phyloP scores from a whole-genome alignment of 2,329 filamentous ascomycete genomes.

The Cladosporium sphaerospermum region DNA sequence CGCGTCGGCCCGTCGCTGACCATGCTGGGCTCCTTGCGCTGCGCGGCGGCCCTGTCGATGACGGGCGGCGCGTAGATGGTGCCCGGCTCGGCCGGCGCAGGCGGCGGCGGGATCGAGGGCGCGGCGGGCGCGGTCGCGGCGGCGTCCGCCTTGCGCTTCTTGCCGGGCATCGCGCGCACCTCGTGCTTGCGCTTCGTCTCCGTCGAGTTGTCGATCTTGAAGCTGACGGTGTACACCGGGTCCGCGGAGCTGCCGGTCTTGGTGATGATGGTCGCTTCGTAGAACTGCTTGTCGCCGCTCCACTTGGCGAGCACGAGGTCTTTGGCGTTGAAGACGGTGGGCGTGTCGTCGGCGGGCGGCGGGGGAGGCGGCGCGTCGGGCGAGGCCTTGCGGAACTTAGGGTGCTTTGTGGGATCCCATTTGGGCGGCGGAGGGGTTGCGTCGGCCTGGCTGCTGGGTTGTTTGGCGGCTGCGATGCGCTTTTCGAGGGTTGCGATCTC shows the following conservation, averaged over 20 bases:
- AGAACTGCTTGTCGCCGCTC: constrained; percentile 86
- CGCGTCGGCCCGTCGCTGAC: constrained; percentile 49
- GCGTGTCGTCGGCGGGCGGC: constrained; percentile 27
- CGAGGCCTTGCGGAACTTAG: constrained; percentile 52
- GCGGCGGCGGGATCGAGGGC: constrained; percentile 34
- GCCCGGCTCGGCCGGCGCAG: constrained; percentile 34
- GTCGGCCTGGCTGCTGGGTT: constrained; percentile 36
- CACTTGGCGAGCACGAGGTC: constrained; percentile 88
- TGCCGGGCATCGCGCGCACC: constrained; percentile 62
- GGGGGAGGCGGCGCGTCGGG: constrained; percentile 26
- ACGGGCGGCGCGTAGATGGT: constrained; percentile 62
- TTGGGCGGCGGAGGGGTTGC: constrained; percentile 21
- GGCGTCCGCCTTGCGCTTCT: constrained; percentile 71
- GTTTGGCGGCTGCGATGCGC: constrained; percentile 65
- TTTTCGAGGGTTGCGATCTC: constrained; percentile 74
- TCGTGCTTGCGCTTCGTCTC: constrained; percentile 76
- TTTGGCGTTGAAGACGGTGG: constrained; percentile 70
- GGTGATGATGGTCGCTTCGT: constrained; percentile 85
- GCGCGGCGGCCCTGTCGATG: constrained; percentile 61
- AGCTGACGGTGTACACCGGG: constrained; percentile 90
- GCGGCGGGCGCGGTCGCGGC: constrained; percentile 49
- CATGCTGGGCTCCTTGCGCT: constrained; percentile 56
- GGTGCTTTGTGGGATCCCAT: constrained; percentile 54
- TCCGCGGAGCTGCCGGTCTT: constrained; percentile 88
- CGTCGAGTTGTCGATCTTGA: constrained; percentile 77